Conservation (phyloP, 208 protist genomes). For the Strigomonas galati region DNA sequence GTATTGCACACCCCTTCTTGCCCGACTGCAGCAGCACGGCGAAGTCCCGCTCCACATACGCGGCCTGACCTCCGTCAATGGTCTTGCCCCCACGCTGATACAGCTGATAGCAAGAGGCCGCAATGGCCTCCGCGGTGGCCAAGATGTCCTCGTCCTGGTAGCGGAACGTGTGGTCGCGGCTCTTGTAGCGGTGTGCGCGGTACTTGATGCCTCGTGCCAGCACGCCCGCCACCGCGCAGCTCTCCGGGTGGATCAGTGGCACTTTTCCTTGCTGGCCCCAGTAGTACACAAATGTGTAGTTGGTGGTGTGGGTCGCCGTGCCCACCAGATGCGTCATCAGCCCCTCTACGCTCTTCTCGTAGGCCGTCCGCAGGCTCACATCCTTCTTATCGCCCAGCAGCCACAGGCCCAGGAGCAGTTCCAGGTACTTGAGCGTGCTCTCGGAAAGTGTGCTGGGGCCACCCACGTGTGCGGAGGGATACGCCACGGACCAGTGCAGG, state of each 20-base stretch:
- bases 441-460: too few relatives aligned
- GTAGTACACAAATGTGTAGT: conserved; percentile 33
- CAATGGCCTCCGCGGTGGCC: conserved; percentile 36
- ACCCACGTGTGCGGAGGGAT: too few relatives aligned
- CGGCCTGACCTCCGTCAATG: neutral
- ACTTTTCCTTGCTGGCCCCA: conserved; percentile 6
- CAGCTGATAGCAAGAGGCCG: conserved; percentile 36
- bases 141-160: conserved; percentile 16
- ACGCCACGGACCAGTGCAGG: too few relatives aligned
- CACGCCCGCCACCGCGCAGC: conserved; percentile 21
- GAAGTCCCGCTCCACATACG: conserved; percentile 17
- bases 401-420: conserved; percentile 30
- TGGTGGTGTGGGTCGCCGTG: conserved; percentile 20
- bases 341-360: conserved; percentile 18
- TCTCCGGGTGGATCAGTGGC: conserved; percentile 21
- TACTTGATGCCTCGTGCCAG: conserved; percentile 27
- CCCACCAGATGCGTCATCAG: conserved; percentile 19
- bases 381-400: conserved; percentile 18
- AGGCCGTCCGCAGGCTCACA: conserved; percentile 14
- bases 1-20: neutral
- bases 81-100: conserved; percentile 18
- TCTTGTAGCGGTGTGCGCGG: conserved; percentile 23
- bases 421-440: neutral
- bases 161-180: neutral
- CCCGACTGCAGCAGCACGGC: too few relatives aligned